phyloP scores from a whole-genome alignment of 257 asterid genomes.

The Buddleja alternifolia region DNA sequence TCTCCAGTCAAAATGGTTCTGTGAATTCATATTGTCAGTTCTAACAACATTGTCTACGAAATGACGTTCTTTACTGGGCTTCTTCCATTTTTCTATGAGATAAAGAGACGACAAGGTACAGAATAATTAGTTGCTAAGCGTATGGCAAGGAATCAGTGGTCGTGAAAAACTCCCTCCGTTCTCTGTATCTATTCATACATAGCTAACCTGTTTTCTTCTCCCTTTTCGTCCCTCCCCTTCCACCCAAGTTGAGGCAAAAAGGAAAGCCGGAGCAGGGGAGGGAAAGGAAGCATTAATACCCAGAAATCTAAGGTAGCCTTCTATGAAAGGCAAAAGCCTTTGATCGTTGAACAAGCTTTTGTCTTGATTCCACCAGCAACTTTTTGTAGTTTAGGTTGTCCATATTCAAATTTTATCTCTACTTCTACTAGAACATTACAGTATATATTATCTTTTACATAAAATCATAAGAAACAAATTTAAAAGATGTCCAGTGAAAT shows the following conservation, averaged over 20 bases:
- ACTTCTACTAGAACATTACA: neutral
- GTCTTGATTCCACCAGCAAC: neutral
- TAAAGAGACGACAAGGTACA: neutral
- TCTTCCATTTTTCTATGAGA: neutral
- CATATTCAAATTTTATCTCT: neutral
- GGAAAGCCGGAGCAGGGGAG: neutral
- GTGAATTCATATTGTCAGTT: neutral
- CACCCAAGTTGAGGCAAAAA: neutral
- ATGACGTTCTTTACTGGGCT: neutral
- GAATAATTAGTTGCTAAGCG: neutral
- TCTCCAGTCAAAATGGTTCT: neutral
- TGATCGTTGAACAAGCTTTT: neutral
- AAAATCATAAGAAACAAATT: neutral
- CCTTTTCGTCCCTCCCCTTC: constrained; percentile 6
- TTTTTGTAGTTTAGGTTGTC: constrained; percentile 3
- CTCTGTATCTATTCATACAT: neutral
- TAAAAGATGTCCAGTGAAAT: neutral
- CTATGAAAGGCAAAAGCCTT: neutral
- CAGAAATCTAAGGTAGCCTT: constrained; percentile 4
- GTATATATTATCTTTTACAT: neutral
- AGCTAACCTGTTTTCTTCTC: neutral
- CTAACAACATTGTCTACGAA: neutral
- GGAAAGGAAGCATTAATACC: neutral
- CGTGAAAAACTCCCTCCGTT: neutral
- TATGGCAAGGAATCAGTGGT: neutral